phyloP scores from a whole-genome alignment of 2,329 filamentous ascomycete species.

The Colletotrichum viniferum region DNA sequence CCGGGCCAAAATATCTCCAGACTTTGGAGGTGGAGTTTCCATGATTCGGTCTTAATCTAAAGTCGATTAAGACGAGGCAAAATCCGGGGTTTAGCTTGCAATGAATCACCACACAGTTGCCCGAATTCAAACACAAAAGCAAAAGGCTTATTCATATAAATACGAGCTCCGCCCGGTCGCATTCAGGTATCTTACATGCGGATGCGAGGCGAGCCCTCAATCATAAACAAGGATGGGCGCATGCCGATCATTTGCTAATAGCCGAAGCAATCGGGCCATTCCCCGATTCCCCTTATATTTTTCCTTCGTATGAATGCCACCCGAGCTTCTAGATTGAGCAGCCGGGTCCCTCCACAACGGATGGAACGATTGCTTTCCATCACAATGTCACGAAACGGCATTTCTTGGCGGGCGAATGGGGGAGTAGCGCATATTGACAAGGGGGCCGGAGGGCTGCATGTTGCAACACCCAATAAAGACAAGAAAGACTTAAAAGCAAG shows the following conservation, averaged over 20 bases:
- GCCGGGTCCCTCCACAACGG: background rate
- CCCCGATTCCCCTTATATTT: background rate
- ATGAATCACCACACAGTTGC: background rate
- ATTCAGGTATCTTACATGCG: background rate
- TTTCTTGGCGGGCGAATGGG: background rate
- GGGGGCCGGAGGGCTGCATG: background rate
- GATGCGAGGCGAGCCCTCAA: background rate
- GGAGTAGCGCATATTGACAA: background rate
- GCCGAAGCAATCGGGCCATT: background rate
- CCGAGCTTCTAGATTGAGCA: slow-evolving; percentile 8
- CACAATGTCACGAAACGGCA: background rate
- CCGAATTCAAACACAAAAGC: background rate
- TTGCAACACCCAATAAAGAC: background rate
- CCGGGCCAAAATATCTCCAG: background rate
- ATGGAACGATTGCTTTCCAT: background rate
- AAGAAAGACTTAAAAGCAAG: background rate
- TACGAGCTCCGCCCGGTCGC: background rate
- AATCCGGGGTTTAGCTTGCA: background rate
- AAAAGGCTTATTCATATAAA: background rate
- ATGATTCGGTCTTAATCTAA: background rate
- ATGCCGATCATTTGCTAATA: background rate
- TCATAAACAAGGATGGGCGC: background rate
- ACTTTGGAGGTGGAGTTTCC: background rate
- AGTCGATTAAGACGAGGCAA: background rate
- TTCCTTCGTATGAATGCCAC: background rate